Conservation (phyloP, 2,329 filamentous ascomycete genomes). For the Zarea fungicola region DNA sequence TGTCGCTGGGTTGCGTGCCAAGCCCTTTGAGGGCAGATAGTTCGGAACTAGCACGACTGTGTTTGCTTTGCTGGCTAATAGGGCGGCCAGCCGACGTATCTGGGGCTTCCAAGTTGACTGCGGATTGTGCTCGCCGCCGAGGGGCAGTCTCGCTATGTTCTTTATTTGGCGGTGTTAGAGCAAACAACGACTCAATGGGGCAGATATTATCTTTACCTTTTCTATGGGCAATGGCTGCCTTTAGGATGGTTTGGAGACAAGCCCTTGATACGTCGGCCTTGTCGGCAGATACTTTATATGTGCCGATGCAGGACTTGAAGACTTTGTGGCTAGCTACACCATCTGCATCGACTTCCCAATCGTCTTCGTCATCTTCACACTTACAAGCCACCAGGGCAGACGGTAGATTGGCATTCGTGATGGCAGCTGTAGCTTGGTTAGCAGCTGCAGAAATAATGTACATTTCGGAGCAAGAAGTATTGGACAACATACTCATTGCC, state of each 20-base stretch:
- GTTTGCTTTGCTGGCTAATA: slow-evolving; percentile 57
- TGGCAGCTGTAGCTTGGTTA: slow-evolving; percentile 51
- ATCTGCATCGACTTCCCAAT: slow-evolving; percentile 66
- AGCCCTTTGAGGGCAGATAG: slow-evolving; percentile 55
- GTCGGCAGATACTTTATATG: slow-evolving; percentile 67
- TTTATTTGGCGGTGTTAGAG: slow-evolving; percentile 21
- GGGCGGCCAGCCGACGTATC: slow-evolving; percentile 47
- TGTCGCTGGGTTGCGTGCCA: slow-evolving; percentile 40
- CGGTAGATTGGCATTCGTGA: slow-evolving; percentile 68
- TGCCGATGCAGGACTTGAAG: slow-evolving; percentile 64
- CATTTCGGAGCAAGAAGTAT: slow-evolving; percentile 11
- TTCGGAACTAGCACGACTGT: slow-evolving; percentile 68
- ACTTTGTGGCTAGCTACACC: slow-evolving; percentile 56
- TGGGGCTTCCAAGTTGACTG: slow-evolving; percentile 54
- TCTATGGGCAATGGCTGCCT: slow-evolving; percentile 61
- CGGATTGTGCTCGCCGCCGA: slow-evolving; percentile 55
- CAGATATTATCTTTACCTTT: slow-evolving; percentile 58
- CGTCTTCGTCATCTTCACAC: slow-evolving; percentile 70
- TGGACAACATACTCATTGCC: slow-evolving; percentile 64
- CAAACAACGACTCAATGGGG: background rate
- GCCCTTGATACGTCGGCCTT: slow-evolving; percentile 67
- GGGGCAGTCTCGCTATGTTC: slow-evolving; percentile 40
- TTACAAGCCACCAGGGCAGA: slow-evolving; percentile 83
- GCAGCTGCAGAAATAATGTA: slow-evolving; percentile 11
- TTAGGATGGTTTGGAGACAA: slow-evolving; percentile 71